A percentile compares a stretch with the other conserved stretches of the same genome.
phyloP scores from a whole-genome alignment of 1,284 basidiomycete species.

The Pholiota adiposa region DNA sequence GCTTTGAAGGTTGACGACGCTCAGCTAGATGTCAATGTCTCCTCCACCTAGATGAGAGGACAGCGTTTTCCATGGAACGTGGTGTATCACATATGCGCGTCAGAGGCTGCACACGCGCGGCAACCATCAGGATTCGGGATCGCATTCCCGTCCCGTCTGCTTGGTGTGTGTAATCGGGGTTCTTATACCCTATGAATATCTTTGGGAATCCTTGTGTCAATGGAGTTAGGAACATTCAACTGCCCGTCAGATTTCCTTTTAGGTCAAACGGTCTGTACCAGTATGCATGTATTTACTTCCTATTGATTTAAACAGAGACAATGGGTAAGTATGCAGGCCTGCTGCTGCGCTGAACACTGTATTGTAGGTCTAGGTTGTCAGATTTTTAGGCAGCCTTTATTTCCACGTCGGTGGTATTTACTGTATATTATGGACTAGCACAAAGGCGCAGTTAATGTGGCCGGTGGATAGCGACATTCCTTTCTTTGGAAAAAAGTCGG shows the following conservation, averaged over 20 bases:
- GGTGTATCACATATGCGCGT: neutral
- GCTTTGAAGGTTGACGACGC: neutral
- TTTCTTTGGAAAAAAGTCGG: neutral
- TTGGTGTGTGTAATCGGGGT: slow-evolving; percentile 7
- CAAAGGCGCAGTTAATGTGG: neutral
- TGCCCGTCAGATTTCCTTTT: neutral
- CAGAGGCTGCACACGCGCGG: slow-evolving; percentile 6
- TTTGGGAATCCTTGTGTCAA: slow-evolving; percentile 8
- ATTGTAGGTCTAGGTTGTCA: neutral
- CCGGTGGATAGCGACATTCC: neutral
- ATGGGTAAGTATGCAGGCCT: slow-evolving; percentile 4
- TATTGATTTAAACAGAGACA: neutral
- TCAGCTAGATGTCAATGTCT: neutral
- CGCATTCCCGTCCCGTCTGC: slow-evolving; percentile 3
- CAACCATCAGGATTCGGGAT: slow-evolving; percentile 15
- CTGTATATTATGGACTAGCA: neutral
- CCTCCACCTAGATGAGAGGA: neutral
- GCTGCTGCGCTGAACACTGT: neutral
- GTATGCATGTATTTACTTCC: neutral
- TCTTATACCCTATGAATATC: slow-evolving; percentile 12
- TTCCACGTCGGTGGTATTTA: neutral
- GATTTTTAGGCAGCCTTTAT: neutral
- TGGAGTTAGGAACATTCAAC: slow-evolving; percentile 9
- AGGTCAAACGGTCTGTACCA: neutral
- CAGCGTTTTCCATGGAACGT: neutral